phyloP scores from a whole-genome alignment of 345 rosid genomes.

The Eucalyptus polyanthemos region DNA sequence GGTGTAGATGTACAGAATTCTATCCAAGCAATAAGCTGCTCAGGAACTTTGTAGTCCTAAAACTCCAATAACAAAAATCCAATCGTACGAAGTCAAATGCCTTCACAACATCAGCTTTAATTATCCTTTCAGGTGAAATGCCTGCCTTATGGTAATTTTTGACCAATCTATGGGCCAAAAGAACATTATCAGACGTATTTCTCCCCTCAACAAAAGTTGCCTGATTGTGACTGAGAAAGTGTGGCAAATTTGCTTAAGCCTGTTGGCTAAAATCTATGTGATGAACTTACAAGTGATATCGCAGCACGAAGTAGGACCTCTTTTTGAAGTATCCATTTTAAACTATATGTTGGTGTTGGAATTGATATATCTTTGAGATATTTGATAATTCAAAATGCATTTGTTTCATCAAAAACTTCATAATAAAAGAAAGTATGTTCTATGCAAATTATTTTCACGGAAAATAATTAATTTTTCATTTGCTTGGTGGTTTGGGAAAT shows the following conservation, averaged over 20 bases:
- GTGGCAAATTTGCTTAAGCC: background rate
- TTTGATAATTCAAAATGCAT: background rate
- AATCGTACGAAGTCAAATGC: background rate
- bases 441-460: no score
- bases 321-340: background rate
- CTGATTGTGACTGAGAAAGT: background rate
- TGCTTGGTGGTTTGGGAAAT: background rate
- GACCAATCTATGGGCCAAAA: background rate
- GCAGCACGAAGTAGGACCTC: background rate
- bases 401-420: background rate
- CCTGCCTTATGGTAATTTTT: background rate
- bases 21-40: background rate
- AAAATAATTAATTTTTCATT: background rate
- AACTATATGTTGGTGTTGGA: background rate
- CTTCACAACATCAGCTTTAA: background rate
- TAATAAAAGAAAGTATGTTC: background rate
- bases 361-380: background rate
- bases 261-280: background rate
- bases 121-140: background rate
- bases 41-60: background rate
- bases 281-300: background rate
- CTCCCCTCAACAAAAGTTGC: background rate
- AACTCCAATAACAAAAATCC: background rate
- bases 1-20: background rate
- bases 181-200: background rate